A percentile compares a stretch with the other conserved stretches of the same genome.
Evolutionary conservation across 2,329 filamentous ascomycete species (phyloP).

Genomic region (Setomelanomma holmii): DNA sequence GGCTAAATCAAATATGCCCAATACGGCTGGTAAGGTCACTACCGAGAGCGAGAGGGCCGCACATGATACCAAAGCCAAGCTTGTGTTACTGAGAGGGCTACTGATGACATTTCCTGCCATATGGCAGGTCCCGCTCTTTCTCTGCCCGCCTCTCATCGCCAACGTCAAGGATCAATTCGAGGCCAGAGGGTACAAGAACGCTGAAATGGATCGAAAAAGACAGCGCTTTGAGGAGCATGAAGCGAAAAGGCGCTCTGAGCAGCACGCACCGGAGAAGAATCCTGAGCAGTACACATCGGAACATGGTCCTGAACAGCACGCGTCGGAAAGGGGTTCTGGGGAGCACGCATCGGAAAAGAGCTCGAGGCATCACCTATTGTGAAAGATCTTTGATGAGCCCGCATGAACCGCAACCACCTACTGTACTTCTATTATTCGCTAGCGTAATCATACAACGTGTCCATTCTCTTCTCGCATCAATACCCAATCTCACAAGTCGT

Average conservation of each 20-base stretch:
- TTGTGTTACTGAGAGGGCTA: not conserved
- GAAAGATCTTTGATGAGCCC: too few species aligned
- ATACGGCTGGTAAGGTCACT: too few species aligned
- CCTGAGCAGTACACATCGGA: too few species aligned
- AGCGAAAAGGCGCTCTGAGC: not conserved
- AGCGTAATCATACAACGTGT: not conserved
- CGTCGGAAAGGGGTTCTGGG: too few species aligned
- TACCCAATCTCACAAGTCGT: constrained; percentile 50
- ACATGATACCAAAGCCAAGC: too few species aligned
- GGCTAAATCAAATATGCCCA: too few species aligned
- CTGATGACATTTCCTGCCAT: not conserved
- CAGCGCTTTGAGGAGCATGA: not conserved
- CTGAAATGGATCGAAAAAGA: not conserved
- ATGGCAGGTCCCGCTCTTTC: not conserved
- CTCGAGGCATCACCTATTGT: too few species aligned
- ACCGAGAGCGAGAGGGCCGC: too few species aligned
- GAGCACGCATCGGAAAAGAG: too few species aligned
- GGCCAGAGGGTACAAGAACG: not conserved
- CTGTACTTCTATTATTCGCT: not conserved
- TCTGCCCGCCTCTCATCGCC: not conserved
- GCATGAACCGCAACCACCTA: too few species aligned
- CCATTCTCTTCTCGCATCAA: too few species aligned
- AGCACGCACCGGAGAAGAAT: not conserved
- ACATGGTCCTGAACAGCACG: too few species aligned
- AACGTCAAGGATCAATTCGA: not conserved